Evolutionary conservation across 2,329 filamentous ascomycete species (phyloP).

Genomic region (Akanthomyces muscarius): DNA sequence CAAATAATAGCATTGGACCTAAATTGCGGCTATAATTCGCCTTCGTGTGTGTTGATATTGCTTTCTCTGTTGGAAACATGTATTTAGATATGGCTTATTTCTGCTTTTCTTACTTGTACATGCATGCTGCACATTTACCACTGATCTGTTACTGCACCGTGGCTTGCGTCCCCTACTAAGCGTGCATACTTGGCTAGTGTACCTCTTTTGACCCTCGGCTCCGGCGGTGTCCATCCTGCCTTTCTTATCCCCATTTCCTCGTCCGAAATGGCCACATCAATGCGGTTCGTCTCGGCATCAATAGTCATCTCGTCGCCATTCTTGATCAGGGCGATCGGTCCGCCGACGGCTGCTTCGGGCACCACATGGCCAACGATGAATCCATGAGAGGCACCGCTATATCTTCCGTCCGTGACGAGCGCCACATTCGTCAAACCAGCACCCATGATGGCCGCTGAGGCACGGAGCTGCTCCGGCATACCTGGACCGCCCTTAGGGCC

Average conservation of each 20-base stretch:
- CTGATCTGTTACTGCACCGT: conserved; percentile 80
- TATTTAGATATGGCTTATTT: not conserved
- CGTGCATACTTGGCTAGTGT: conserved; percentile 85
- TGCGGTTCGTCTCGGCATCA: conserved; percentile 74
- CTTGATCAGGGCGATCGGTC: conserved; percentile 77
- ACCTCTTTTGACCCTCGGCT: conserved; percentile 71
- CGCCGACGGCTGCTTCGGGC: conserved; percentile 84
- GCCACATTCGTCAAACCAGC: conserved; percentile 83
- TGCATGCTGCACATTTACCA: conserved; percentile 23
- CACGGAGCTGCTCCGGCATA: conserved; percentile 93
- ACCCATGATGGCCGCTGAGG: conserved; percentile 87
- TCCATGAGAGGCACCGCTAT: conserved; percentile 82
- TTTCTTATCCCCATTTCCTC: conserved; percentile 65
- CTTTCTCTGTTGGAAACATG: not conserved
- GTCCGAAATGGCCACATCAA: conserved; percentile 62
- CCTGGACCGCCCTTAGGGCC: conserved; percentile 90
- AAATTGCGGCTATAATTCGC: not conserved
- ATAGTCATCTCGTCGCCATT: conserved; percentile 84
- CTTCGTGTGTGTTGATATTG: no score
- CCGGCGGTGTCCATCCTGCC: conserved; percentile 66
- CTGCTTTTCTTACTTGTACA: not conserved
- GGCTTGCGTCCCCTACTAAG: conserved; percentile 85
- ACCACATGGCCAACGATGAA: conserved; percentile 94
- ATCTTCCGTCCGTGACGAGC: conserved; percentile 87
- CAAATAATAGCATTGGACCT: conserved; percentile 5